phyloP scores from a whole-genome alignment of 2,329 filamentous ascomycete genomes.

The Waltergamsia citrina region DNA sequence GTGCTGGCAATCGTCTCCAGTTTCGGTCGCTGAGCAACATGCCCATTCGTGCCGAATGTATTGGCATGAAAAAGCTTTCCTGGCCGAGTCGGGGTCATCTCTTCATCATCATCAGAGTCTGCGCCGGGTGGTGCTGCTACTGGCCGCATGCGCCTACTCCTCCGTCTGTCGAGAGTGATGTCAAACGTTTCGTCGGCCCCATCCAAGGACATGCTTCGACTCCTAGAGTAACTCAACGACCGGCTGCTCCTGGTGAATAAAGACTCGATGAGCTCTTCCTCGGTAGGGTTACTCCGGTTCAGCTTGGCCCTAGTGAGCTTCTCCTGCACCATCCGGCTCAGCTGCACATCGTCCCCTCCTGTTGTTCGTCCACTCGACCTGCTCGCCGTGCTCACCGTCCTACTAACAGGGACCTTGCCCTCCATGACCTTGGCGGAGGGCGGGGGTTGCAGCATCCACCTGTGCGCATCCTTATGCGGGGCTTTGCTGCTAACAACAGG shows the following conservation, averaged over 20 bases:
- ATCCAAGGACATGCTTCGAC: slow-evolving; percentile 28
- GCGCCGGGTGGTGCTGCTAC: slow-evolving; percentile 17
- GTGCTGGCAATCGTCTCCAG: slow-evolving; percentile 37
- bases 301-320: slow-evolving; percentile 36
- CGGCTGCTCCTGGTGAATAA: slow-evolving; percentile 24
- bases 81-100: slow-evolving; percentile 14
- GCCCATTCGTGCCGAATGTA: slow-evolving; percentile 9
- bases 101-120: slow-evolving; percentile 22
- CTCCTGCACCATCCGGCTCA: slow-evolving; percentile 33
- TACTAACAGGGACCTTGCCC: slow-evolving; percentile 64
- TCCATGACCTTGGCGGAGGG: slow-evolving; percentile 88
- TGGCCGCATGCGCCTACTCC: slow-evolving; percentile 13
- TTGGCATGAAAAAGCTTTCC: slow-evolving; percentile 8
- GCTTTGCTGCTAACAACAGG: slow-evolving; percentile 73
- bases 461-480: slow-evolving; percentile 57
- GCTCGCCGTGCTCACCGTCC: slow-evolving; percentile 49
- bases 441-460: slow-evolving; percentile 90
- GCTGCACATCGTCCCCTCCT: slow-evolving; percentile 27
- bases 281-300: slow-evolving; percentile 27
- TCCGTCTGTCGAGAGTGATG: slow-evolving; percentile 15
- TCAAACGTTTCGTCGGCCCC: slow-evolving; percentile 23
- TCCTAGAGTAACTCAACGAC: slow-evolving; percentile 20
- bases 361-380: slow-evolving; percentile 35
- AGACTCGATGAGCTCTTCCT: slow-evolving; percentile 33
- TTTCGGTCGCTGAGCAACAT: slow-evolving; percentile 30